These are phyloP conservation scores for Aspergillus cavernicola DNA, from an alignment of 495 filamentous ascomycete genomes.

Conservation along the genomic window DNA sequence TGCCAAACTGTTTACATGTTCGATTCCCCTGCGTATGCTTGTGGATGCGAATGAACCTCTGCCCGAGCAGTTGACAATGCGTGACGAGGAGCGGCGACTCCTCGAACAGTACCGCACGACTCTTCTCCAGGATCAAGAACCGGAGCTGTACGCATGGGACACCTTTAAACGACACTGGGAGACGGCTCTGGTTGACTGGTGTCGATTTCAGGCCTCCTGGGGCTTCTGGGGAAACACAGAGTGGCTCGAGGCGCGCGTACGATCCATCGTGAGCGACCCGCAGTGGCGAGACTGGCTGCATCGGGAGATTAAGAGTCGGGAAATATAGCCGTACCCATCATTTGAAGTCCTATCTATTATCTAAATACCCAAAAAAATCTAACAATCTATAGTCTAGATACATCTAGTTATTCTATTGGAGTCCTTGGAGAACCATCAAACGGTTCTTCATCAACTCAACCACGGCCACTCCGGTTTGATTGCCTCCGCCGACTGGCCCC, in stretches of 20 bases:
- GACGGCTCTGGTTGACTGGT: slow-evolving; percentile 40
- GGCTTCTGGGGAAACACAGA: slow-evolving; percentile 43
- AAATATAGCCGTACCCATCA: no score
- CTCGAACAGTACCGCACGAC: slow-evolving; percentile 24
- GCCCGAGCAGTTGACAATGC: slow-evolving; percentile 27
- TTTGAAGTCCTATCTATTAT: no score
- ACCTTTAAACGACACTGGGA: slow-evolving; percentile 35
- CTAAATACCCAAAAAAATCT: no score
- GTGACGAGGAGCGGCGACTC: slow-evolving; percentile 26
- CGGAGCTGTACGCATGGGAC: slow-evolving; percentile 26
- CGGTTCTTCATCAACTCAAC: not conserved
- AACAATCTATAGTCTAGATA: no score
- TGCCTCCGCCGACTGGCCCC: not conserved
- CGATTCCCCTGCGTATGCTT: slow-evolving; percentile 32
- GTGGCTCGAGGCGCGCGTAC: slow-evolving; percentile 38
- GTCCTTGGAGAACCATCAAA: no score
- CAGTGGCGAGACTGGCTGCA: slow-evolving; percentile 32
- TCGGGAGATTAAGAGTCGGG: not conserved
- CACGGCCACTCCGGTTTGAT: not conserved
- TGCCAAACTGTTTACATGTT: slow-evolving; percentile 41
- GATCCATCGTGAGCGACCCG: slow-evolving; percentile 29
- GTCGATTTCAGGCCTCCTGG: slow-evolving; percentile 41
- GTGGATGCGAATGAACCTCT: slow-evolving; percentile 21
- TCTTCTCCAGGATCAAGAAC: slow-evolving; percentile 14
- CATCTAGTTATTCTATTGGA: no score